Evolutionary conservation across 1,284 basidiomycete species (phyloP).

Genomic region (Ustilago tritici): DNA sequence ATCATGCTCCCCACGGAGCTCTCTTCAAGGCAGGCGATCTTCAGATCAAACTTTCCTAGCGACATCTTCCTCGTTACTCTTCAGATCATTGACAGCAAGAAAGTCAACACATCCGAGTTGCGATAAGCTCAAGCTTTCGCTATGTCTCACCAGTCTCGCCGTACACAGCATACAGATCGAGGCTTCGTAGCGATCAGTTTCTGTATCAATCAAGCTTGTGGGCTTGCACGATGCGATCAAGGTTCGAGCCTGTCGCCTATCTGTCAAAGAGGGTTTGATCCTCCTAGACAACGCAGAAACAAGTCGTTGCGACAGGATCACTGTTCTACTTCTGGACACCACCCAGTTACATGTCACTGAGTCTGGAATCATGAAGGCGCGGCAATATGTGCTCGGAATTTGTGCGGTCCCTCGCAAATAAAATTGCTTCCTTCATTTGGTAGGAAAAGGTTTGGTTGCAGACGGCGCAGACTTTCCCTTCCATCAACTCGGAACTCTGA

Average conservation of each 20-base stretch:
- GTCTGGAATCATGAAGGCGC: neutral
- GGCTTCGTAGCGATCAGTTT: neutral
- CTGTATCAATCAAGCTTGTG: neutral
- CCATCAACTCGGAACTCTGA: neutral
- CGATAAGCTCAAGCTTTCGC: neutral
- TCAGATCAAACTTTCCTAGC: neutral
- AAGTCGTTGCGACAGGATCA: no score
- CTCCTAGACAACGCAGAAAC: no score
- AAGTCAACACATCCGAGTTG: neutral
- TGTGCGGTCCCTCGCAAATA: slow-evolving; percentile 25
- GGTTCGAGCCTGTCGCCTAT: no score
- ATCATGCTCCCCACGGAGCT: neutral
- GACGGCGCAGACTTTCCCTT: slow-evolving; percentile 12
- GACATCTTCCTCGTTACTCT: neutral
- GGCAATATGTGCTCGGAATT: slow-evolving; percentile 19
- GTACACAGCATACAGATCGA: neutral
- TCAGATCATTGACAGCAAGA: neutral
- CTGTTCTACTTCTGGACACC: no score
- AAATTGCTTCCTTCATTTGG: neutral
- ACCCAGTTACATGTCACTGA: no score
- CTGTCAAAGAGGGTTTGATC: no score
- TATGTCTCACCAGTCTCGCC: neutral
- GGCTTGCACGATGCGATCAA: no score
- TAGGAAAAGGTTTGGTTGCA: neutral
- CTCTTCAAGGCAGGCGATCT: neutral